Base-by-base conservation (phyloP, 1,284 basidiomycete species). In the Bondarzewia mesenterica region DNA sequence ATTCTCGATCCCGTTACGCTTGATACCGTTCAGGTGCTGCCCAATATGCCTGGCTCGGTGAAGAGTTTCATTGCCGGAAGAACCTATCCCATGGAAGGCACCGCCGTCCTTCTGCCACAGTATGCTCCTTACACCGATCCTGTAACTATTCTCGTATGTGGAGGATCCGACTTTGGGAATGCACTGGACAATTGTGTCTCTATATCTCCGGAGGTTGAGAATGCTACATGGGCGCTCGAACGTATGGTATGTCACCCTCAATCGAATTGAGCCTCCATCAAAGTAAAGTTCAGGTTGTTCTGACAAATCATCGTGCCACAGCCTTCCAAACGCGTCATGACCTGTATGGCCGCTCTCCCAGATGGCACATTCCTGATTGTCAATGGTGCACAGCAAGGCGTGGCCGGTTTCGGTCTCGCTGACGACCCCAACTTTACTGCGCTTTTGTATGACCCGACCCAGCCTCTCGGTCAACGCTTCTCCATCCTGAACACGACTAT, bases 251-350 rank as follows among this genome's bases (percentile, higher is more conserved):
- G 74, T 59, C 3, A 8, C 21, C 36, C 0, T 38, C 7, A 32
- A 18, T 15, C 5, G 8, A 26, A 8, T 29, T 16, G 10, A 7
- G 27, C 36, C 14, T 16, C 12, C 20, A n/a, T n/a, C n/a, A n/a
- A 15, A 12, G 18, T 6, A 5, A 5, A 16, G 8, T 18, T 16
- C 29, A 27, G 5, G 42, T 5, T 8, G n/a, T n/a, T 23, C 48
- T 52, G 20, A 44, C 32, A 6, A 1, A 14, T 29, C 7, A 10
- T 3, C 16, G 36, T 10, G 42, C 37, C 52, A 1, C 52, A 87
- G 84, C 85, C 85, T 3, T 85, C 83, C 0, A 74, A 75, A 56
- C 78, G 86, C 52, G 86, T 89, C 20, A 81, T 89, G 78, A 67
- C 81, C 2, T 85, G 80, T 65, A 82, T 88, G 67, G 80, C 74